Conservation (phyloP, 352 stramenopile genomes). For the Pythium oligandrum region DNA sequence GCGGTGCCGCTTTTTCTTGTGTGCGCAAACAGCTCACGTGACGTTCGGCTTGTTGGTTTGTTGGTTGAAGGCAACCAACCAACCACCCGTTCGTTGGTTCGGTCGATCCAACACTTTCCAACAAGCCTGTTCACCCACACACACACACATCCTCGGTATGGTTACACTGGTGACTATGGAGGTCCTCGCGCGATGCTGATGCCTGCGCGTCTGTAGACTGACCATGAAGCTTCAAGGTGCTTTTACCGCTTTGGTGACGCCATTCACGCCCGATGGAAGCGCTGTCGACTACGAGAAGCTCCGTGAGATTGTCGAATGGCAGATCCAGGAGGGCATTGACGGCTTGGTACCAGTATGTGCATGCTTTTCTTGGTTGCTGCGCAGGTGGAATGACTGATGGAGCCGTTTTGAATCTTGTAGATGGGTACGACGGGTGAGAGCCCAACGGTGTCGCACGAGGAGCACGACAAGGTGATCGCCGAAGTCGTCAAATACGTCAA, state of each 20-base stretch:
- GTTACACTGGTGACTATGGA: too few species aligned
- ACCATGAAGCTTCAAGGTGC: slow-evolving; percentile 75
- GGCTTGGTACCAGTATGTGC: slow-evolving; percentile 90
- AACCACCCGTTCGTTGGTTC: too few species aligned
- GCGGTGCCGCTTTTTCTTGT: too few species aligned
- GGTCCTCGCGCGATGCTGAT: too few species aligned
- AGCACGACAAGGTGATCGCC: slow-evolving; percentile 94
- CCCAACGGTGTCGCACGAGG: slow-evolving; percentile 91
- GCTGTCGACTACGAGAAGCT: slow-evolving; percentile 93
- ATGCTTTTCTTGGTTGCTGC: not conserved
- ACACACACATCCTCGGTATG: too few species aligned
- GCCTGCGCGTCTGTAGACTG: too few species aligned
- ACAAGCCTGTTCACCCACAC: too few species aligned
- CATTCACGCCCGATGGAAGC: slow-evolving; percentile 89
- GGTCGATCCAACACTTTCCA: too few species aligned
- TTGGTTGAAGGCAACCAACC: too few species aligned
- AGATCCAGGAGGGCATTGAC: slow-evolving; percentile 94
- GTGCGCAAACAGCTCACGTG: too few species aligned
- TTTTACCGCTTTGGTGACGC: slow-evolving; percentile 94
- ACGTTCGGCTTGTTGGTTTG: too few species aligned
- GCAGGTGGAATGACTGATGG: not conserved
- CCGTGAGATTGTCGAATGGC: slow-evolving; percentile 87
- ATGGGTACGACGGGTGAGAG: slow-evolving; percentile 98
- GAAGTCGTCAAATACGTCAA: slow-evolving; percentile 82
- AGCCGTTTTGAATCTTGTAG: slow-evolving; percentile 14